phyloP scores from a whole-genome alignment of 768 basidiomycete species.

The Rhizopogon vinicolor region DNA sequence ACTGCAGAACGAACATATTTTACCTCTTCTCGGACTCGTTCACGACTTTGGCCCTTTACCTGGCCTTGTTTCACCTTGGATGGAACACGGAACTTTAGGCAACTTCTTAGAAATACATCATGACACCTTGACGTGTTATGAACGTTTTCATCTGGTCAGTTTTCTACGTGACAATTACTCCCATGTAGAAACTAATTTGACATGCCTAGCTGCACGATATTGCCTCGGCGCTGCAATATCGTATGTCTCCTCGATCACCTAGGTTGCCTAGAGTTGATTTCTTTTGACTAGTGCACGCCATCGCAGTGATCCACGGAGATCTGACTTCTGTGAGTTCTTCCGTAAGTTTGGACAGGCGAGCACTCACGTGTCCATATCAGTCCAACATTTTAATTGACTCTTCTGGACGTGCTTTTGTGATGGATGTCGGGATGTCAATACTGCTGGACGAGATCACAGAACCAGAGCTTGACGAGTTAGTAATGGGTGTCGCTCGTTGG shows the following conservation, averaged over 20 bases:
- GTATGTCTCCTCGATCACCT: constrained; percentile 17
- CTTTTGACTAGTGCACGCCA: constrained; percentile 1
- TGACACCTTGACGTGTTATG: constrained; percentile 29
- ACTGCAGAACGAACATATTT: constrained; percentile 33
- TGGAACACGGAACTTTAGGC: constrained; percentile 33
- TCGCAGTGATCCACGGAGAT: constrained; percentile 4
- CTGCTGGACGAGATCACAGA: constrained; percentile 32
- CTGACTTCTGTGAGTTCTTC: constrained; percentile 2
- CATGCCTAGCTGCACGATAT: constrained; percentile 33
- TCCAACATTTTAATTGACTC: constrained; percentile 4
- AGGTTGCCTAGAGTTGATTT: not conserved
- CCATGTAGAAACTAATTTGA: not conserved
- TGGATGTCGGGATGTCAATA: constrained; percentile 39
- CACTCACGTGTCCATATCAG: not conserved
- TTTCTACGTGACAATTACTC: not conserved
- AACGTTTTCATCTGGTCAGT: constrained; percentile 33
- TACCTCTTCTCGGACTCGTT: constrained; percentile 31
- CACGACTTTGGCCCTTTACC: constrained; percentile 30
- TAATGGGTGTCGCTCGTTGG: constrained; percentile 3
- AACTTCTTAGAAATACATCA: constrained; percentile 32
- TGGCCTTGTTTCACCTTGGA: constrained; percentile 39
- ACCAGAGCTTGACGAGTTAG: constrained; percentile 8
- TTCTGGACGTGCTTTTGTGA: not conserved
- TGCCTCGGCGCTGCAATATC: constrained; percentile 33
- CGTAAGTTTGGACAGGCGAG: not conserved